Conservation (phyloP, 1,284 basidiomycete species). For the Apiotrichum laibachii region DNA sequence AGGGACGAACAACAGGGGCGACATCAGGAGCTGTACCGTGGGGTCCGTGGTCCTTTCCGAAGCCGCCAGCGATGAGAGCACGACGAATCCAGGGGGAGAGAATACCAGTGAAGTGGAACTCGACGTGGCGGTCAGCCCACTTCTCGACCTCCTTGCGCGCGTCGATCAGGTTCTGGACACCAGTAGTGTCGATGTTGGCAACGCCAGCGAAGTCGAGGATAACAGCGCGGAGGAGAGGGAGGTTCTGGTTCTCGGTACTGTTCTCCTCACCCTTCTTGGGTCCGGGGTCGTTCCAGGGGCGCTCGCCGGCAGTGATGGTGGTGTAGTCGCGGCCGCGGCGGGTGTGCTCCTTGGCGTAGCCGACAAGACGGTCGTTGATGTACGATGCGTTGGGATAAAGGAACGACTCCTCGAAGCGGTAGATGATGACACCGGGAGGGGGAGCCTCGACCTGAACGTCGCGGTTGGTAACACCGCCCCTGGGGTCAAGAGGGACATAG, state of each 20-base stretch:
- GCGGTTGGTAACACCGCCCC: constrained; percentile 63
- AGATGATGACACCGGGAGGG: constrained; percentile 82
- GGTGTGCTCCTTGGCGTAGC: constrained; percentile 74
- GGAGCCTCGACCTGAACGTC: constrained; percentile 73
- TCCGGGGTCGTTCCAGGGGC: constrained; percentile 94
- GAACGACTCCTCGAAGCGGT: constrained; percentile 90
- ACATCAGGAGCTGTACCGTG: constrained; percentile 61
- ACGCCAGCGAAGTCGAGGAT: constrained; percentile 88
- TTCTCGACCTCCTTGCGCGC: constrained; percentile 79
- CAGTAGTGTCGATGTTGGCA: constrained; percentile 63
- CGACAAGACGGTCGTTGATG: constrained; percentile 73
- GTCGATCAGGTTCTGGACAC: constrained; percentile 86
- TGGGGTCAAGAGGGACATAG: constrained; percentile 68
- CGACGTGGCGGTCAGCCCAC: constrained; percentile 76
- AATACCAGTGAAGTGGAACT: constrained; percentile 63
- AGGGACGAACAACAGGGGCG: constrained; percentile 65
- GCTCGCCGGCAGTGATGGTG: constrained; percentile 63
- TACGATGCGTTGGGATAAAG: constrained; percentile 88
- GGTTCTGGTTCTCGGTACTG: constrained; percentile 61
- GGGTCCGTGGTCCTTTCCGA: constrained; percentile 59
- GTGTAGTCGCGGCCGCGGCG: constrained; percentile 73
- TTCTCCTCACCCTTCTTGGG: constrained; percentile 57
- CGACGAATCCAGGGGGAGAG: constrained; percentile 92
- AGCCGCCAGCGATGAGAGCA: constrained; percentile 80
- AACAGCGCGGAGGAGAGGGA: constrained; percentile 73